A percentile compares a stretch with the other conserved stretches of the same genome.
Conservation (phyloP, 495 filamentous ascomycete species). For the Thozetella sp. region DNA sequence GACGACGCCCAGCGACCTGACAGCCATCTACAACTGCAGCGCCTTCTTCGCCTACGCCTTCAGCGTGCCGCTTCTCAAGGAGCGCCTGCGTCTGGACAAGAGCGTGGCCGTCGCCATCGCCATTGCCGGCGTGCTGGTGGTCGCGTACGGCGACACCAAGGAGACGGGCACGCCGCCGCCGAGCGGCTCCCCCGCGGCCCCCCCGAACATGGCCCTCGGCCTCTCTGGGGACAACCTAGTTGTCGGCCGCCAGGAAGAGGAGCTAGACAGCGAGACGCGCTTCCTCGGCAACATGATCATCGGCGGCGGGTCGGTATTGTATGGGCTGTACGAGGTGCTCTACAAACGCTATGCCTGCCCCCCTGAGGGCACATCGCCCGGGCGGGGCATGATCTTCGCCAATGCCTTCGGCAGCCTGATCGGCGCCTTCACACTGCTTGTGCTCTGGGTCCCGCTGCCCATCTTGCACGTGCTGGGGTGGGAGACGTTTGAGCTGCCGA, state of each 20-base stretch:
- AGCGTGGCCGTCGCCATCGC: conserved; percentile 81
- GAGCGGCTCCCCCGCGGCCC: no score
- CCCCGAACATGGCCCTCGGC: no score
- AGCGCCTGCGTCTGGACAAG: conserved; percentile 80
- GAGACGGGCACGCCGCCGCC: no score
- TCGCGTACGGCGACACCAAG: conserved; percentile 81
- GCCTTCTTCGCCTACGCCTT: conserved; percentile 99
- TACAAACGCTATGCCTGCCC: conserved; percentile 94
- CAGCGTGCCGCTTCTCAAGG: conserved; percentile 83
- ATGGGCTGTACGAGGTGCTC: conserved; percentile 95
- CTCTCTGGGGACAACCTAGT: conserved; percentile 49
- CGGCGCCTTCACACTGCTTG: conserved; percentile 77
- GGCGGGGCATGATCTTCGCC: conserved; percentile 87
- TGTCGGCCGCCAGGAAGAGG: conserved; percentile 25
- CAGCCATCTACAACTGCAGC: conserved; percentile 98
- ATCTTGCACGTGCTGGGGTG: conserved; percentile 75
- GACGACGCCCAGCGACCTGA: conserved; percentile 90
- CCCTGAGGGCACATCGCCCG: conserved; percentile 80
- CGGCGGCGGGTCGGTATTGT: conserved; percentile 88
- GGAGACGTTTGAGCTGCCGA: conserved; percentile 83
- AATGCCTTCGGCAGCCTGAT: conserved; percentile 89
- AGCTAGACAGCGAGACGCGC: conserved; percentile 50
- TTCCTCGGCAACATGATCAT: conserved; percentile 88
- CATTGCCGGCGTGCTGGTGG: conserved; percentile 84
- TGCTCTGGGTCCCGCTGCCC: conserved; percentile 92